A percentile compares a stretch with the other conserved stretches of the same genome.
Evolutionary conservation across 768 basidiomycete genomes (phyloP).

Genomic region (Boletus edulis): DNA sequence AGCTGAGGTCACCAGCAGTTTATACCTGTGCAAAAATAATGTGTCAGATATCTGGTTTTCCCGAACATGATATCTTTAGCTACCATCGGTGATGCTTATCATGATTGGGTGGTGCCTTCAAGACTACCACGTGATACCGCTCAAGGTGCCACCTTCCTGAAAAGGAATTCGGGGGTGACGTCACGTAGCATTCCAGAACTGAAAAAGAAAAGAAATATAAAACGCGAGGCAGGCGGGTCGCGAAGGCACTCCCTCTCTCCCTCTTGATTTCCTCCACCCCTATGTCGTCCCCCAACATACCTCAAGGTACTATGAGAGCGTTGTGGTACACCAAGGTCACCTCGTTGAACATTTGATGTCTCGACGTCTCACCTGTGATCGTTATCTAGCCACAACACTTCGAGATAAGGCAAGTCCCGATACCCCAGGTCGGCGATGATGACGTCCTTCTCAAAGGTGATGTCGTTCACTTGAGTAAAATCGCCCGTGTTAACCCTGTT

Average conservation of each 20-base stretch:
- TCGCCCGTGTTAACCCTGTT: constrained; percentile 1
- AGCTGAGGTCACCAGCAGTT: too few relatives aligned
- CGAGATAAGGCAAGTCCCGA: constrained; percentile 62
- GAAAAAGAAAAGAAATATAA: constrained; percentile 25
- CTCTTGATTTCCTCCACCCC: neutral
- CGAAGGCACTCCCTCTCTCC: constrained; percentile 2
- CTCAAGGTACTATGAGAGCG: constrained; percentile 69
- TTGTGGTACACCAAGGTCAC: constrained; percentile 67
- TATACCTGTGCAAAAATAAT: too few relatives aligned
- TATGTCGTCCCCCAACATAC: constrained; percentile 35
- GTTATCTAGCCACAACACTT: constrained; percentile 58
- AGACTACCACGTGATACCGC: constrained; percentile 10
- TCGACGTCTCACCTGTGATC: constrained; percentile 8
- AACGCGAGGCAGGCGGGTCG: constrained; percentile 5
- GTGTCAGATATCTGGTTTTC: too few relatives aligned
- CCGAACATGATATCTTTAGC: too few relatives aligned
- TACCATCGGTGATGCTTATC: too few relatives aligned
- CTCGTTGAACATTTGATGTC: neutral
- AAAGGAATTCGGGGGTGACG: constrained; percentile 21
- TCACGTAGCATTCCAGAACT: constrained; percentile 20
- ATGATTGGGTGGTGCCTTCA: too few relatives aligned
- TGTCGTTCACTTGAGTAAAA: neutral
- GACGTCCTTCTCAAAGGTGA: constrained; percentile 76
- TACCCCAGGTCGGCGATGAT: constrained; percentile 62
- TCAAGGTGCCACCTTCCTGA: neutral